These are phyloP conservation scores for Nemania serpens DNA, from an alignment of 2,329 filamentous ascomycete genomes.

Conservation along the genomic window DNA sequence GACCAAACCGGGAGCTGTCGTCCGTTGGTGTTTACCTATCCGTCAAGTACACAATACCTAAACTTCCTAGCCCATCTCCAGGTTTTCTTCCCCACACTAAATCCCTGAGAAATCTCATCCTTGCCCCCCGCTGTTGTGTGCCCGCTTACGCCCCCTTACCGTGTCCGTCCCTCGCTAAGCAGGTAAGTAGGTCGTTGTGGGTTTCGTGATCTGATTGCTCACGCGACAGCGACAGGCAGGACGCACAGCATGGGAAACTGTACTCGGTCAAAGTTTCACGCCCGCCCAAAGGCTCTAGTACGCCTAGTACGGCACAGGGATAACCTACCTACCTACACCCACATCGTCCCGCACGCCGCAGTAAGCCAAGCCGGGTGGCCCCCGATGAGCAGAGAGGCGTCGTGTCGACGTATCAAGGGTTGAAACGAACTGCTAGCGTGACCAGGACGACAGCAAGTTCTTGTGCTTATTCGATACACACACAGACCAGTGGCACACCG, in stretches of 20 bases:
- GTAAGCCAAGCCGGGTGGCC: conserved; percentile 21
- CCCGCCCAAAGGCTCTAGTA: neutral
- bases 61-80: conserved; percentile 11
- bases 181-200: neutral
- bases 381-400: conserved; percentile 9
- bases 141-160: conserved; percentile 19
- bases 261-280: conserved; percentile 8
- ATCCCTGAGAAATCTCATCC: conserved; percentile 14
- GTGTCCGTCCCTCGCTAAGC: conserved; percentile 2
- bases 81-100: conserved; percentile 28
- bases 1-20: conserved; percentile 8
- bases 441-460: neutral
- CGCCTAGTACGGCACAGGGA: conserved; percentile 4
- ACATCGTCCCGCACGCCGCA: conserved; percentile 19
- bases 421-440: neutral
- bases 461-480: conserved; percentile 2
- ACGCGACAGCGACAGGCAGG: conserved; percentile 18
- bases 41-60: neutral
- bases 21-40: conserved; percentile 2
- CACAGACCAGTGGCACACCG: neutral
- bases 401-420: conserved; percentile 8
- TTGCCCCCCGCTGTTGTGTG: conserved; percentile 19
- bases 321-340: neutral
- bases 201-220: conserved; percentile 13
- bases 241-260: neutral